Evolutionary conservation across 352 stramenopile genomes (phyloP), one percentile per base, ranked within the genome.

Genomic region (Phytophthora pistaciae): DNA sequence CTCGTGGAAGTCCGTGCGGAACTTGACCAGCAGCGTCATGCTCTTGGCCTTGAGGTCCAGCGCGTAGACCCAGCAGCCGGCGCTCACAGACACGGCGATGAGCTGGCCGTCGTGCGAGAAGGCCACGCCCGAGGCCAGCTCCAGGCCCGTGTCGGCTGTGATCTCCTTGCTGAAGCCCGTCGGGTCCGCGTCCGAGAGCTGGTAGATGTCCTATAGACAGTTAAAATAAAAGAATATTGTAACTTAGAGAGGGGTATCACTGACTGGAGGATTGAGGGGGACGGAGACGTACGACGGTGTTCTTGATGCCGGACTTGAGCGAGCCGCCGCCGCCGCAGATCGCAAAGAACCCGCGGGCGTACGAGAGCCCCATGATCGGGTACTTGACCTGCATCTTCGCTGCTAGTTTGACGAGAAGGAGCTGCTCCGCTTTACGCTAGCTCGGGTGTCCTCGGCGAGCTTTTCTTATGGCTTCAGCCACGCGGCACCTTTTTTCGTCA

Each of bases 291-390:
- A 92, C 89, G 60, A 95, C 85, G 3, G 86, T 96, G 78, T 96
- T 96, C 49, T 91, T 91, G 65, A 96, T 94, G 61, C 89, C 89
- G 11, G 87, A 94, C 74, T 89, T 93, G 57, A 94, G 82, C 25
- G 86, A 95, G 20, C 89, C 89, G 59, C 89, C 89, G 54, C 89
- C 89, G 29, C 89, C 89, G 69, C 89, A 95, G 71, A 96, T 94
- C 14, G 88, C 89, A 27, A 95, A 90, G 66, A 83, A 80, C 13
- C 85, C 77, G 59, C 75, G 85, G 64, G 82, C 84, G 68, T 92
- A 91, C 38, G 85, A 92, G 1, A 96, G 78, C 59, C 88, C 88
- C 78, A 96, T 91, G 70, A 96, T 93, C 29, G 88, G 88, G 68
- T 94, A 96, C 70, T 91, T 92, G 72, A 95, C 88, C 55, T 87